Conservation (phyloP, 495 filamentous ascomycete genomes). For the Neurospora sp. region DNA sequence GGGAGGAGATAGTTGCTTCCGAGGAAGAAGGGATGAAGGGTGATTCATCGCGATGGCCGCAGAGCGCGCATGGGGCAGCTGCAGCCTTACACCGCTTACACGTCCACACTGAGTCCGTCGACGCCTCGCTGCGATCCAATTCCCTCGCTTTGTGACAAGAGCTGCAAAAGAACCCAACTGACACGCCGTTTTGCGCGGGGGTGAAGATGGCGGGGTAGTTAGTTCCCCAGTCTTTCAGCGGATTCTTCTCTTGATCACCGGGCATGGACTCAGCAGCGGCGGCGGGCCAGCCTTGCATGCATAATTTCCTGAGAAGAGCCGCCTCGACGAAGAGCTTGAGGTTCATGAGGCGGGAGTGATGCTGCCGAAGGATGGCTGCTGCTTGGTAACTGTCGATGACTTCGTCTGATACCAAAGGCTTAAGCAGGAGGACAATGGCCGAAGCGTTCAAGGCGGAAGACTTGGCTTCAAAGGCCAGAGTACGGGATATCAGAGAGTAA, state of each 20-base stretch:
- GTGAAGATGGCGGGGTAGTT: conserved; percentile 52
- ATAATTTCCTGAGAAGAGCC: conserved; percentile 56
- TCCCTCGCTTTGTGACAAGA: conserved; percentile 43
- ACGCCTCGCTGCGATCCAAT: conserved; percentile 27
- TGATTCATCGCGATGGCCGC: conserved; percentile 27
- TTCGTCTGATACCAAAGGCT: conserved; percentile 37
- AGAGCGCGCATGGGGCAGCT: conserved; percentile 36
- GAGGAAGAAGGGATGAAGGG: conserved; percentile 5
- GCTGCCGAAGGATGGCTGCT: conserved; percentile 47
- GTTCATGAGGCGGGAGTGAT: conserved; percentile 53
- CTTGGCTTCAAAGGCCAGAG: conserved; percentile 36
- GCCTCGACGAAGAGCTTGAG: conserved; percentile 59
- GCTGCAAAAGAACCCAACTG: conserved; percentile 38
- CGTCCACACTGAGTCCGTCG: conserved; percentile 33
- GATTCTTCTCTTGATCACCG: background rate
- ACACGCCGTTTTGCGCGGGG: conserved; percentile 38
- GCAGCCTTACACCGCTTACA: conserved; percentile 33
- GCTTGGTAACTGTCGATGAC: conserved; percentile 39
- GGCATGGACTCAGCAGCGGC: conserved; percentile 6
- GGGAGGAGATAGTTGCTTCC: background rate
- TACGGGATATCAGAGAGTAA: conserved; percentile 34
- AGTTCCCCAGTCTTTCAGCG: conserved; percentile 28
- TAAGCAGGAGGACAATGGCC: conserved; percentile 40
- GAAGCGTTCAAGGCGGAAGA: conserved; percentile 38
- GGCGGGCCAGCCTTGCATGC: conserved; percentile 38